Percentiles rank a stretch among this genome's conserved stretches.
phyloP scores from a whole-genome alignment of 2,329 filamentous ascomycete species.

The Iodosphaeria phyllophila region DNA sequence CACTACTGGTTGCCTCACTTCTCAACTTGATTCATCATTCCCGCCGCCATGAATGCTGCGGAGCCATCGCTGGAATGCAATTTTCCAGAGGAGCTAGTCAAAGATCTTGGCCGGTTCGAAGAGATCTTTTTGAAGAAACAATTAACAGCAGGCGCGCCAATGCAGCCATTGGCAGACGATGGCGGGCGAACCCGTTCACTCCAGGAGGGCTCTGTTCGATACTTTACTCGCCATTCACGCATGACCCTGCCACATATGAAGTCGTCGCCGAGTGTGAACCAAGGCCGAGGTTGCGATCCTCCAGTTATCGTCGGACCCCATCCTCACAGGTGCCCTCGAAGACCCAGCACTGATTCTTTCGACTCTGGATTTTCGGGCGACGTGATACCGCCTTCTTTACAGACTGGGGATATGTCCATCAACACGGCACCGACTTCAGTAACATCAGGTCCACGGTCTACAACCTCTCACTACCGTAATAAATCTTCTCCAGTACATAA shows the following conservation, averaged over 20 bases:
- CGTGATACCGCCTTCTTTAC: conserved; percentile 14
- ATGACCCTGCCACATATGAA: conserved; percentile 6
- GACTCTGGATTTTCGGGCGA: conserved; percentile 18
- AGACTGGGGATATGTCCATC: conserved; percentile 18
- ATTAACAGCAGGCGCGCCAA: conserved; percentile 32
- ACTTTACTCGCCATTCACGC: conserved; percentile 5
- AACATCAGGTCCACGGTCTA: conserved; percentile 14
- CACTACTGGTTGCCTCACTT: no score
- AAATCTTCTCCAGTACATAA: conserved; percentile 6
- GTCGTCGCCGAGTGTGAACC: conserved; percentile 8
- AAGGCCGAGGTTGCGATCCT: conserved; percentile 10
- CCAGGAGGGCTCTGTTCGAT: conserved; percentile 7
- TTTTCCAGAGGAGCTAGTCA: conserved; percentile 35
- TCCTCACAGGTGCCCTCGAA: conserved; percentile 7
- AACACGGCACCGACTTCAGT: conserved; percentile 21
- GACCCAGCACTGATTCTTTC: conserved; percentile 9
- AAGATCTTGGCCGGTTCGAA: conserved; percentile 29
- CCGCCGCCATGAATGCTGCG: conserved; percentile 6
- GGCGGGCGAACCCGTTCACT: conserved; percentile 10
- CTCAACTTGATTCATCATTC: conserved; percentile 3
- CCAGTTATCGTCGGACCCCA: conserved; percentile 7
- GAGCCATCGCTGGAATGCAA: conserved; percentile 20
- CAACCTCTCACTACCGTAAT: no score
- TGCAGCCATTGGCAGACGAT: conserved; percentile 15
- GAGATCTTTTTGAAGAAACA: conserved; percentile 28